These are phyloP conservation scores for Picea glauca DNA, from an alignment of 75 land plant genomes.

Conservation along the genomic window DNA sequence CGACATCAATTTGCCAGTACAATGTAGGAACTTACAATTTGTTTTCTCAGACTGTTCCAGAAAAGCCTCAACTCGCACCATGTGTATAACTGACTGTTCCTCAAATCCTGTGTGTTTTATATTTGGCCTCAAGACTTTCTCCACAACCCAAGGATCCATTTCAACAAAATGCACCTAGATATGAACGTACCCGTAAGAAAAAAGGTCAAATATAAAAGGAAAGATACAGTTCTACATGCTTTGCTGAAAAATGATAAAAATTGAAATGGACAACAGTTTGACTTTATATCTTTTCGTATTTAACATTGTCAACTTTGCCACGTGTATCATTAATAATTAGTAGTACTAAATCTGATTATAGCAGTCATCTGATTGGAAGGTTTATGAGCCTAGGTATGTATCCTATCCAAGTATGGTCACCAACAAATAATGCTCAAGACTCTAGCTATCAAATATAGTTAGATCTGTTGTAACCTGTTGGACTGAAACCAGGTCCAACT, in stretches of 20 bases:
- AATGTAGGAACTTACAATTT: slow-evolving; percentile 22
- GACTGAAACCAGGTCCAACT: too few species aligned
- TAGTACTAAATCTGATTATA: too few species aligned
- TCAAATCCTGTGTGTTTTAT: slow-evolving; percentile 76
- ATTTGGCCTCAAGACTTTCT: slow-evolving; percentile 79
- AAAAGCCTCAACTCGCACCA: slow-evolving; percentile 66
- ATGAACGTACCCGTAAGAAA: background rate
- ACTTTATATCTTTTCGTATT: background rate
- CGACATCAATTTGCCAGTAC: background rate
- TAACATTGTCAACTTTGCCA: background rate
- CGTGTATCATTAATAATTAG: too few species aligned
- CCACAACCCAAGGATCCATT: slow-evolving; percentile 98
- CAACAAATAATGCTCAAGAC: too few species aligned
- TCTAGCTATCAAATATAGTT: too few species aligned
- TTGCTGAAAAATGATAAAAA: background rate
- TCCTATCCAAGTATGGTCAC: too few species aligned
- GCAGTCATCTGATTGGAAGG: too few species aligned
- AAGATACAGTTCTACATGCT: background rate
- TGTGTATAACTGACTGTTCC: slow-evolving; percentile 67
- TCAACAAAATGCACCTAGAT: slow-evolving; percentile 93
- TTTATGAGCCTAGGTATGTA: too few species aligned
- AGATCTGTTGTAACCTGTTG: too few species aligned
- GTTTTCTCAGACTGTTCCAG: slow-evolving; percentile 49
- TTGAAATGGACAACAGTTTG: background rate
- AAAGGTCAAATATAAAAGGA: background rate